These are phyloP conservation scores for Panaeolus papilionaceus DNA, from an alignment of 768 basidiomycete species.

Conservation along the genomic window DNA sequence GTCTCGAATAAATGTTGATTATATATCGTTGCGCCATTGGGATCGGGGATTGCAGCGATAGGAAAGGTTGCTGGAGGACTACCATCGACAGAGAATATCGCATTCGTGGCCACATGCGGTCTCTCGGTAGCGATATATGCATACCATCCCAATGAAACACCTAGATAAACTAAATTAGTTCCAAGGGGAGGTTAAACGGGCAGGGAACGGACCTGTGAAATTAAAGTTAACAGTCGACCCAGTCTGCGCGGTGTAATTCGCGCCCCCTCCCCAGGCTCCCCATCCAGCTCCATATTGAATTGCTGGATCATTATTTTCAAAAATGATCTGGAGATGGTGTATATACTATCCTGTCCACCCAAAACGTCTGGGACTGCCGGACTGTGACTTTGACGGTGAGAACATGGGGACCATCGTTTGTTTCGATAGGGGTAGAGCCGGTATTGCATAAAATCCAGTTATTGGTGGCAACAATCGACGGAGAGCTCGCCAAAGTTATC, in stretches of 20 bases:
- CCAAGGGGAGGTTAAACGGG: background rate
- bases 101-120: constrained; percentile 10
- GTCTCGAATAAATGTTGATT: too few species aligned
- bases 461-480: constrained; percentile 11
- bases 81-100: too few species aligned
- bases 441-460: constrained; percentile 17
- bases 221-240: background rate
- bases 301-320: constrained; percentile 26
- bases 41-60: too few species aligned
- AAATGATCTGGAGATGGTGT: constrained; percentile 15
- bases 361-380: constrained; percentile 15
- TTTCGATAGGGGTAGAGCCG: background rate
- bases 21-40: too few species aligned
- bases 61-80: too few species aligned
- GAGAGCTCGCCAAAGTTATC: constrained; percentile 5
- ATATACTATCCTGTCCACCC: constrained; percentile 19
- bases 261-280: constrained; percentile 9
- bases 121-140: constrained; percentile 28
- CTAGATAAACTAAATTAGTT: constrained; percentile 19
- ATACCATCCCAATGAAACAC: constrained; percentile 33
- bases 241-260: constrained; percentile 1
- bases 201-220: background rate
- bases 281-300: constrained; percentile 31
- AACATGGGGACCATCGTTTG: constrained; percentile 16
- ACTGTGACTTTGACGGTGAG: constrained; percentile 18